Base-by-base conservation (phyloP, 1,284 basidiomycete species). In the Phellopilus nigrolimitatus region DNA sequence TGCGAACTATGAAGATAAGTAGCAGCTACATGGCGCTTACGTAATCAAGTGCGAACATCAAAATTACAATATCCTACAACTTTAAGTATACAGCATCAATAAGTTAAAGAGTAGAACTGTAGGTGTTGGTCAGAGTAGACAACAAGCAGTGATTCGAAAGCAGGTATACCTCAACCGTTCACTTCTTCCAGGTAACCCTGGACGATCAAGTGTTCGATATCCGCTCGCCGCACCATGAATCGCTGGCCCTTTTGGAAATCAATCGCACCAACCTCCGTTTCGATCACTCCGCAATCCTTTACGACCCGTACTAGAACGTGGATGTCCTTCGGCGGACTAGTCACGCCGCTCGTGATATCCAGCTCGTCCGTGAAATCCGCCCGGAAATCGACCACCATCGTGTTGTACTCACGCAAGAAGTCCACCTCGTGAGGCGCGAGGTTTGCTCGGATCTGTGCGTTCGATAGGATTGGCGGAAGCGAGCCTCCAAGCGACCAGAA, bases 401-500 rank as follows among this genome's bases (percentile, higher is more conserved):
- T 74, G 59, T 89, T 82, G 70, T 98, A 98, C 56, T 81, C 78
- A 49, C 89, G 76, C 41, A 97, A 68, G 65, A 92, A 97, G 66
- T 95, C 91, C 50, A 95, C 84, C 64, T 98, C 95, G 61, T 92
- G 85, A 0, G 93, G 91, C 0, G 86, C 88, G 33, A 97, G 76
- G 58, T 86, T 86, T 51, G 81, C 77, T 41, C 93, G 79, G 30
- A 89, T 76, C 56, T 92, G 89, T 24, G 75, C 64, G 62, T 84
- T 79, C 37, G 82, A 80, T 36, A 97, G 78, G n/a, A 95, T 75
- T 56, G 91, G 86, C 0, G 90, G 86, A 1, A 97, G 70, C 1
- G 90, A 86, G n/a, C 91, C 94, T n/a, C 92, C 93, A 10, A 82
- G 80, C n/a, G 81, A 72, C 94, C 95, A 97, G 68, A 91, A 95